Base-by-base conservation (phyloP, 805 yeast genomes). In the Hanseniaspora guilliermondii region DNA sequence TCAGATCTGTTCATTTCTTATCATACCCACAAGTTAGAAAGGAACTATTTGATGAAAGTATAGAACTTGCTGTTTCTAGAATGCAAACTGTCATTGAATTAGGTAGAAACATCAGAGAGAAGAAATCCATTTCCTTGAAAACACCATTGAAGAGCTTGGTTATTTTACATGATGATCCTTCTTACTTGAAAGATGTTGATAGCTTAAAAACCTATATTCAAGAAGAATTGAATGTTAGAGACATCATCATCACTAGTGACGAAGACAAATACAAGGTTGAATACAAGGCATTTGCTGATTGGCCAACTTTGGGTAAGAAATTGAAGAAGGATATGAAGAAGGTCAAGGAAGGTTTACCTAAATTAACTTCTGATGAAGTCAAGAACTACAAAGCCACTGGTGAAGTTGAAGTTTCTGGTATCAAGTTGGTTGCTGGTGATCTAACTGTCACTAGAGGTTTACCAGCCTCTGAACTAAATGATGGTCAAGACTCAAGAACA, bases 291-390 rank as follows among this genome's bases (percentile, higher is more conserved):
- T 94, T 86, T 69, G 98, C 98, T 48, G 99, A 93, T 74, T 93
- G 99, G 98, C 96, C 97, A 56, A 87, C 88, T 21, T 77, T 93
- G 61, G 99, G 99, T 73, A 93, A 91, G 77, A 93, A 93, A 72
- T 79, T 93, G 70, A 91, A 88, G 80, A 82, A 83, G 67, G 97
- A 89, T 63, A 94, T 86, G 58, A 87, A 85, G 73, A 83, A 80
- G 69, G 98, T 93, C 57, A 94, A 91, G 77, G 95, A 83, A 65
- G 97, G 94, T 17, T 77, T 93, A 62, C 97, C 97, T 59, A 65
- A 65, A 9, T 78, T 93, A 50, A 72, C 91, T 21, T 84, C 97
- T 11, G 85, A 75, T 16, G 89, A 87, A 56, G 96, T 93, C 49
- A 86, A 85, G 70, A 66, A 71, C 33, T 93, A 82, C 66, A 74